Conservation (phyloP, 371 early-diverging fungal genomes). For the Rhizopus arrhizus region DNA sequence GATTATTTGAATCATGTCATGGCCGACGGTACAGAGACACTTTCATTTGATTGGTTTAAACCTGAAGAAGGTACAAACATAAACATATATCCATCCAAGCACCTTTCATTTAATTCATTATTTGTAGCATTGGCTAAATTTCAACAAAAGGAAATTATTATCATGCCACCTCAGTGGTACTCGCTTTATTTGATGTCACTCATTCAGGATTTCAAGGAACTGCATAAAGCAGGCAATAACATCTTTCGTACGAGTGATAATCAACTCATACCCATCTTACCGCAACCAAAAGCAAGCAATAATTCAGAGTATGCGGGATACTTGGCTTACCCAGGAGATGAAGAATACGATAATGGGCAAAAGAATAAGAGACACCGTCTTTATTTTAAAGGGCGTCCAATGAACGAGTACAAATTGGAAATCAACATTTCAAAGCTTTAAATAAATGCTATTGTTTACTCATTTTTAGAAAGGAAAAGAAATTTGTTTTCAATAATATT, state of each 20-base stretch:
- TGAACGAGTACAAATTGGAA: constrained; percentile 32
- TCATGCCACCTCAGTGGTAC: constrained; percentile 75
- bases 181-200: constrained; percentile 47
- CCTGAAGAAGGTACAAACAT: constrained; percentile 50
- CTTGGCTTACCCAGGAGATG: constrained; percentile 51
- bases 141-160: constrained; percentile 28
- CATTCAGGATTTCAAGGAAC: constrained; percentile 28
- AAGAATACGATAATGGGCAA: constrained; percentile 21
- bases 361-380: constrained; percentile 40
- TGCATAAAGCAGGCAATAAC: constrained; percentile 40
- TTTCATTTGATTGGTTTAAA: constrained; percentile 66
- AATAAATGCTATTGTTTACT: constrained; percentile 1
- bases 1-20: constrained; percentile 18
- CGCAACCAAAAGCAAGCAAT: constrained; percentile 39
- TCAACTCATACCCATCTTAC: constrained; percentile 43
- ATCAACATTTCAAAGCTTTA: constrained; percentile 18
- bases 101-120: too few species aligned
- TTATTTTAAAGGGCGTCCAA: constrained; percentile 47
- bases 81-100: too few species aligned
- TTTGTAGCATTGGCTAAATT: constrained; percentile 25
- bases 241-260: constrained; percentile 26
- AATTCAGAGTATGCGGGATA: constrained; percentile 23
- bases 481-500: too few species aligned
- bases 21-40: constrained; percentile 70
- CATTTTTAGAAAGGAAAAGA: background rate